Base-by-base conservation (phyloP, 1,284 basidiomycete genomes). In the Acaromyces ingoldii region DNA sequence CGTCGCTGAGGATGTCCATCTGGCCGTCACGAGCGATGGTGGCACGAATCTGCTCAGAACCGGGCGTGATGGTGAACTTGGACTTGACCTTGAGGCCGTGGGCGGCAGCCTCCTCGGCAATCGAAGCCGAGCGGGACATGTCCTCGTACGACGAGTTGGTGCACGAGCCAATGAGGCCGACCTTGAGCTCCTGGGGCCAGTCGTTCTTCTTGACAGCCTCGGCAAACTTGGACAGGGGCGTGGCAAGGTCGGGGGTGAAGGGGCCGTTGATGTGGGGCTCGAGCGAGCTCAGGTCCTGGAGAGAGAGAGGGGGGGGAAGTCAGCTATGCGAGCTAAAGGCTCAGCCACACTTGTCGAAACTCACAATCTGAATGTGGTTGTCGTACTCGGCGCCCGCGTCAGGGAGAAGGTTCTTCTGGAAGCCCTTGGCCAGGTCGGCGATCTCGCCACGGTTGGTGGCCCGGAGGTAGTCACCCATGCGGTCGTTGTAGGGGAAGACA, bases 111-210 rank as follows among this genome's bases (percentile, higher is more conserved):
- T 98, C 86, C 67, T 83, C 83, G 67, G 89, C 91, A 74, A 98
- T 97, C 49, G 88, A 87, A 43, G 91, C 91, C 39, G 92, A 88
- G 75, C 95, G 91, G 44, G 89, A 89, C 93, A 98, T 97, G 81
- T 99, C 95, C 81, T 98, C 95, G 78, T 99, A 99, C 26, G 95
- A 98, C 46, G 93, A 98, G 85, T 99, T 98, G 78, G 95, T 98
- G 87, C 93, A 99, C 47, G 95, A 98, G 56, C 95, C 93, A 76
- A 98, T 98, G 55, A 98, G 85, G 59, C 85, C 89, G 71, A 97
- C 95, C 81, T 90, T 92, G 81, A 99, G 86, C 77, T 98, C 93
- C 60, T 85, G 80, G 43, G 93, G 93, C 93, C 95, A 98, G 77
- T 83, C 82, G 82, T 97, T 95, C 82, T 91, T 86, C 84, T 90